Conservation (phyloP, 257 asterid genomes). For the Lavandula angustifolia region DNA sequence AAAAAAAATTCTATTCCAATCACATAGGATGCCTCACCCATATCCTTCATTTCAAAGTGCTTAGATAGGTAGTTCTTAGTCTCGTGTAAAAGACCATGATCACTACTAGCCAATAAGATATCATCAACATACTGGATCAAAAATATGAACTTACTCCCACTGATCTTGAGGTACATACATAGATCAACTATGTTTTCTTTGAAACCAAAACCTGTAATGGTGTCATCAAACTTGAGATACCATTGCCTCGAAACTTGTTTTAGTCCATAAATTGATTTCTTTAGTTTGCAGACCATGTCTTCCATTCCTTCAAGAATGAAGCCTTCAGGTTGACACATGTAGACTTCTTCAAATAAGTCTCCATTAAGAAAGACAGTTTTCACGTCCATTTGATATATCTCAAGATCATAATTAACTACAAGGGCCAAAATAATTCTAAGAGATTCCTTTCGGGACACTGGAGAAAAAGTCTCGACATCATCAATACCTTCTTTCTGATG, state of each 20-base stretch:
- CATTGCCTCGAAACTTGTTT: conserved; percentile 5
- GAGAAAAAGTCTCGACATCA: not conserved
- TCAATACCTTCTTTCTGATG: not conserved
- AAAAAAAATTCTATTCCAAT: conserved; percentile 3
- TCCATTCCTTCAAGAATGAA: not conserved
- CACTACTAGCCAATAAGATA: not conserved
- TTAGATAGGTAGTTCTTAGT: not conserved
- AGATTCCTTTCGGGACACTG: conserved; percentile 6
- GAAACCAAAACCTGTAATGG: conserved; percentile 7
- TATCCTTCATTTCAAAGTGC: conserved; percentile 1
- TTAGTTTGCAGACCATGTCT: not conserved
- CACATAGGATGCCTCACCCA: conserved; percentile 18
- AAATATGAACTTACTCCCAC: conserved; percentile 10
- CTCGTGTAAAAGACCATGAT: not conserved
- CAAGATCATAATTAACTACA: conserved; percentile 11
- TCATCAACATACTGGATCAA: conserved; percentile 11
- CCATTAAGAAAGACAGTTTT: not conserved
- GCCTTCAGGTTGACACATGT: not conserved
- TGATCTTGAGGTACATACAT: conserved; percentile 1
- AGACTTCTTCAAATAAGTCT: not conserved
- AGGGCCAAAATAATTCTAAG: conserved; percentile 6
- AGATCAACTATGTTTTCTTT: not conserved
- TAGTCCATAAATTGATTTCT: not conserved
- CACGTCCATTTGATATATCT: conserved; percentile 12
- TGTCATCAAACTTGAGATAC: conserved; percentile 6